Evolutionary conservation across 495 filamentous ascomycete species (phyloP).

Genomic region (Penicillium dipodomyicola): DNA sequence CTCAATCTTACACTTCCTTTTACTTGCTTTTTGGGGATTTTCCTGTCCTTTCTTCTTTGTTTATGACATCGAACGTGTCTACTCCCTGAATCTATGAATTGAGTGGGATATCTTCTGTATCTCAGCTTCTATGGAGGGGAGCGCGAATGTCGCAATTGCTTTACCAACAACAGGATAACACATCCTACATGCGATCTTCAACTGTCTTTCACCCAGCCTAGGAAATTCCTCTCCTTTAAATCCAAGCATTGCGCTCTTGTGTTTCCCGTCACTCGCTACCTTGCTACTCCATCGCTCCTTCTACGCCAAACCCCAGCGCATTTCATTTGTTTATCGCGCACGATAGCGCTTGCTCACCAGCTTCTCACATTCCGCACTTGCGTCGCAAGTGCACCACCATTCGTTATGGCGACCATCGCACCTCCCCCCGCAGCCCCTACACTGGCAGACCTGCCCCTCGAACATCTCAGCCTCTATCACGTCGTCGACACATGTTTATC

Average conservation of each 20-base stretch:
- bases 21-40: slow-evolving; percentile 7
- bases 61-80: neutral
- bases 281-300: neutral
- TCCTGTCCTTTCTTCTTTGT: slow-evolving; percentile 4
- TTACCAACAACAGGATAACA: slow-evolving; percentile 10
- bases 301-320: slow-evolving; percentile 1
- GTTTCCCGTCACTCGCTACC: slow-evolving; percentile 10
- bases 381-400: slow-evolving; percentile 19
- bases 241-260: slow-evolving; percentile 7
- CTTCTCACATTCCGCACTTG: slow-evolving; percentile 1
- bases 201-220: slow-evolving; percentile 10
- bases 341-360: slow-evolving; percentile 6
- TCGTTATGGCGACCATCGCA: slow-evolving; percentile 39
- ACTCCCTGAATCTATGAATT: slow-evolving; percentile 12
- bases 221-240: slow-evolving; percentile 10
- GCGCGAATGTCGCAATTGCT: slow-evolving; percentile 17
- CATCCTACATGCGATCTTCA: slow-evolving; percentile 14
- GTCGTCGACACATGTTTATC: slow-evolving; percentile 73
- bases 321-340: slow-evolving; percentile 9
- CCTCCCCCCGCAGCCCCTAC: slow-evolving; percentile 25
- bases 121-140: slow-evolving; percentile 24
- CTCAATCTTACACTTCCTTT: slow-evolving; percentile 6
- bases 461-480: slow-evolving; percentile 77
- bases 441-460: slow-evolving; percentile 61
- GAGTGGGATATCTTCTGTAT: neutral